Evolutionary conservation across 2,329 filamentous ascomycete species (phyloP), one percentile per base, ranked within the genome.

Genomic region (Parasarocladium wereldwijsianum): DNA sequence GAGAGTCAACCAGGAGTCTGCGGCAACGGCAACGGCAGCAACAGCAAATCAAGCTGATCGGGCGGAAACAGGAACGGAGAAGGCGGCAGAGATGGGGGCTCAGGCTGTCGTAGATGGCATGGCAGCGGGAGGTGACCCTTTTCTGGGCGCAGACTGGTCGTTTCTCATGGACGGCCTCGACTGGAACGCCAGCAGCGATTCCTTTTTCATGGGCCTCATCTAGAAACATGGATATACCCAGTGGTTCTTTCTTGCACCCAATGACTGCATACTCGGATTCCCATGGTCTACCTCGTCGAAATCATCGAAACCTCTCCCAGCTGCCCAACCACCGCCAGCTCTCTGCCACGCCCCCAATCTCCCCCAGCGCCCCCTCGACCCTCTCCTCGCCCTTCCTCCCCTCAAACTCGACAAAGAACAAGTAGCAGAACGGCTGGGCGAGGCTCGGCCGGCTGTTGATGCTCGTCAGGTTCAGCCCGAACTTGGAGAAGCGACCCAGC

Each of bases 361-460:
- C 66, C 29, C 56, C 57, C 46, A 86, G 51, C 16, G 73, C 77
- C 14, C 53, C 54, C 34, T 68, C 62, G 11, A 85, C 75, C 36
- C 62, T 60, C 4, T 63, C 66, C 31, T 51, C 42, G 31, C 47
- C 37, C 35, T 40, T 52, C 48, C 71, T 65, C 2, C 79, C 77
- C 49, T 79, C 70, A 43, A 93, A 85, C 60, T 96, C 87, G 17
- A 94, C 76, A 47, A 96, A 86, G 57, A 96, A 94, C 21, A 94
- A 70, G 55, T 96, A 96, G 49, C 92, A 76, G 70, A 93, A 96
- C 13, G 79, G 72, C 40, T 61, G 57, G 22, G 67, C 60, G 33
- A 80, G 67, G 43, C 81, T 85, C 5, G 87, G 87, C 38, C 87
- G 59, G 40, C 81, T 85, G 49, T 85, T 86, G 52, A 96, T 93